Percentiles rank a stretch among this genome's conserved stretches.
Evolutionary conservation across 2,329 filamentous ascomycete species (phyloP).

Genomic region (Whalleya microplaca): DNA sequence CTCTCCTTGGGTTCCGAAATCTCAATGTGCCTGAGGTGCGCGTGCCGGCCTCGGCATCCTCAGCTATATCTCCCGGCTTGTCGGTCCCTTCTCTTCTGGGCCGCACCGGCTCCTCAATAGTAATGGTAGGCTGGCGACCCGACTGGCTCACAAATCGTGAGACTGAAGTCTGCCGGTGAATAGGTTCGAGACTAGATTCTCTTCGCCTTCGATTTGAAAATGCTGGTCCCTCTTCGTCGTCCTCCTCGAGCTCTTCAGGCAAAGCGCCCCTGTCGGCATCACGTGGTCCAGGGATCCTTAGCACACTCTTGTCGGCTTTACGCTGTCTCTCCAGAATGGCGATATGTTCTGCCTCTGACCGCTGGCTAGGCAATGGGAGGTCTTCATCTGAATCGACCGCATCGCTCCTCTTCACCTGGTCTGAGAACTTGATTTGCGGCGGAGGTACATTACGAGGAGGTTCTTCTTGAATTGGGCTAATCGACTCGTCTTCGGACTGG

Average conservation of each 20-base stretch:
- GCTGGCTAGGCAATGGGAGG: conserved; percentile 52
- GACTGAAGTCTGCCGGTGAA: conserved; percentile 11
- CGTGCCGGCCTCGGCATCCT: conserved; percentile 47
- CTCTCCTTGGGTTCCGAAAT: conserved; percentile 47
- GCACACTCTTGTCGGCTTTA: conserved; percentile 69
- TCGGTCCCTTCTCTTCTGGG: conserved; percentile 38
- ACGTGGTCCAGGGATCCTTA: conserved; percentile 89
- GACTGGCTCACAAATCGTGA: conserved; percentile 26
- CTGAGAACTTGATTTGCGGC: conserved; percentile 68
- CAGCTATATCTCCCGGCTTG: conserved; percentile 41
- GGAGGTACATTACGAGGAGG: conserved; percentile 16
- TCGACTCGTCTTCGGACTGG: conserved; percentile 21
- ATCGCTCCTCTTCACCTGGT: conserved; percentile 65
- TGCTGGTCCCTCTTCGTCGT: conserved; percentile 33
- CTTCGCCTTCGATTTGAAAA: conserved; percentile 37
- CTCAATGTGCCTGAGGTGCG: conserved; percentile 47
- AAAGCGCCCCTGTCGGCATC: conserved; percentile 84
- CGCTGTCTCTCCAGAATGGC: conserved; percentile 86
- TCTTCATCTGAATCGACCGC: conserved; percentile 49
- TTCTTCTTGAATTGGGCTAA: conserved; percentile 13
- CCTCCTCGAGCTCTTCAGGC: conserved; percentile 57
- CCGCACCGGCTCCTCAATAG: conserved; percentile 66
- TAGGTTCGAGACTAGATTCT: conserved; percentile 33
- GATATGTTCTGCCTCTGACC: conserved; percentile 77
- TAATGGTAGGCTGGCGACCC: conserved; percentile 60